Conservation (phyloP, 805 yeast genomes). For the Torulaspora franciscae region DNA sequence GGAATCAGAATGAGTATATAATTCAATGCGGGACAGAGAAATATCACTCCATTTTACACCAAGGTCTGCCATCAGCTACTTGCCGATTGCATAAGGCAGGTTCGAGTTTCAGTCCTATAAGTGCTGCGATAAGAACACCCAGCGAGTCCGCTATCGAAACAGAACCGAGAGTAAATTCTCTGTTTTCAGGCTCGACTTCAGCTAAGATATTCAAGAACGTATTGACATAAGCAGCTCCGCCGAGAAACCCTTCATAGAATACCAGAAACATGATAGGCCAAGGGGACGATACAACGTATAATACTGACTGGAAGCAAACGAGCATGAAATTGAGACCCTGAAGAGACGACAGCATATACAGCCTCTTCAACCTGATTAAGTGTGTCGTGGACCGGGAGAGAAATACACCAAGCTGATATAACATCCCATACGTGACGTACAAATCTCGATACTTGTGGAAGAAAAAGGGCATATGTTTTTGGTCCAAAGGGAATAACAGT, state of each 20-base stretch:
- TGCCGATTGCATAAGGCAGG: conserved; percentile 68
- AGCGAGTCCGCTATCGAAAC: conserved; percentile 79
- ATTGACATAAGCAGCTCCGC: conserved; percentile 87
- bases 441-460: conserved; percentile 72
- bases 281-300: conserved; percentile 51
- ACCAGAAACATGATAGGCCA: conserved; percentile 59
- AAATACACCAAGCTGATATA: conserved; percentile 90
- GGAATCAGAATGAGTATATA: conserved; percentile 36
- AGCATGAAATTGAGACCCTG: conserved; percentile 62
- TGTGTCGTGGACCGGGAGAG: conserved; percentile 81
- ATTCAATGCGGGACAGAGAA: background rate
- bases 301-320: conserved; percentile 60
- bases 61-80: conserved; percentile 64
- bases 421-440: conserved; percentile 84
- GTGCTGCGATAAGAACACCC: conserved; percentile 80
- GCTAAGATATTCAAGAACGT: conserved; percentile 78
- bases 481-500: conserved; percentile 63
- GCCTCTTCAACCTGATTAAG: conserved; percentile 50
- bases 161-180: conserved; percentile 79
- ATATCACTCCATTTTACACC: conserved; percentile 53
- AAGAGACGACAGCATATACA: conserved; percentile 59
- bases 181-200: conserved; percentile 42
- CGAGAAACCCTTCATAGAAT: conserved; percentile 84
- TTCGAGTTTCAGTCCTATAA: conserved; percentile 70
- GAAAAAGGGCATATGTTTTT: conserved; percentile 46